Percentiles rank a stretch among this genome's conserved stretches.
Conservation (phyloP, 2,329 filamentous ascomycete species). For the Magnaporthales sp. region DNA sequence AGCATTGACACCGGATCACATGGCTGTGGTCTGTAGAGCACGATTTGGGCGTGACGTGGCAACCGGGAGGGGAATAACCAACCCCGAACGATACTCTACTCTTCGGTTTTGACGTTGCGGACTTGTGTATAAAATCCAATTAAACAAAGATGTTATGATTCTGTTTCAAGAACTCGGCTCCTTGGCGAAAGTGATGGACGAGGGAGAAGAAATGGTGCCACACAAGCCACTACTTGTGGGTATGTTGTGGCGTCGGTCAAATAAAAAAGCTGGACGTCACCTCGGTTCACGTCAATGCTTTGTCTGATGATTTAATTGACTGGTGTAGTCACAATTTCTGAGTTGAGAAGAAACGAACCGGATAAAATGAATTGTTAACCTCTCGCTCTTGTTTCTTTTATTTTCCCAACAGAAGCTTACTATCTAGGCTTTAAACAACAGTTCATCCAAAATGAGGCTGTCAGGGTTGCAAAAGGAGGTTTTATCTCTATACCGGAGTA, state of each 20-base stretch:
- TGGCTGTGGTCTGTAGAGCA: background rate
- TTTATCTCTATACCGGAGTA: constrained; percentile 75
- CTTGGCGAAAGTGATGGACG: background rate
- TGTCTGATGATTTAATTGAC: background rate
- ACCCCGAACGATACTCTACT: background rate
- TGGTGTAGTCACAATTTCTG: background rate
- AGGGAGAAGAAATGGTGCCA: background rate
- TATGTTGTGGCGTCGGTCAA: background rate
- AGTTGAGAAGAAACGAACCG: background rate
- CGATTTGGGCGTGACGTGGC: background rate
- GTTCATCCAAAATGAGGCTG: constrained; percentile 29
- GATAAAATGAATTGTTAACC: background rate
- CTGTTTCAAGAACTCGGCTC: background rate
- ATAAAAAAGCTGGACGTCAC: background rate
- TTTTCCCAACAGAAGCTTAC: background rate
- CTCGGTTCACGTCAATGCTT: background rate
- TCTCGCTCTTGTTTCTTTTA: background rate
- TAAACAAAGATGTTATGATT: background rate
- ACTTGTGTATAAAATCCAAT: background rate
- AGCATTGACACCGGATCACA: background rate
- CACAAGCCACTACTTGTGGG: background rate
- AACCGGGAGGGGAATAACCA: background rate
- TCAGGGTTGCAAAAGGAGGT: constrained; percentile 92
- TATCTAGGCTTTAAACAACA: background rate
- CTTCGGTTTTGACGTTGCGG: background rate